These are phyloP conservation scores for Amaranthus palmeri DNA, from an alignment of 148 eudicot genomes.

Conservation along the genomic window DNA sequence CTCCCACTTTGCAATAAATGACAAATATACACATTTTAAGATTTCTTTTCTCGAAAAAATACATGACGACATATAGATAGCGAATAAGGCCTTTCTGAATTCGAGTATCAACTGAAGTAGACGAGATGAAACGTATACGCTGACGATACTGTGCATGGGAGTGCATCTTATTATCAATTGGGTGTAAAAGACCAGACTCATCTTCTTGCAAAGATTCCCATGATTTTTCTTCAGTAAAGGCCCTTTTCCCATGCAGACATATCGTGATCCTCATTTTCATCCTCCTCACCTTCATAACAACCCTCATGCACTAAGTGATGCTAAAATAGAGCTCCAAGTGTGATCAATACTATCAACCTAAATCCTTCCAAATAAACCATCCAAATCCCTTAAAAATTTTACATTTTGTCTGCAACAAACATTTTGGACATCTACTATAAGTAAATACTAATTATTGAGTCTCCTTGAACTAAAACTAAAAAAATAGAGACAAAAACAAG, in stretches of 20 bases:
- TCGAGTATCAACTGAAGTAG: conserved; percentile 52
- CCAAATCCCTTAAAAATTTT: too few species aligned
- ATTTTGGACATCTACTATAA: too few species aligned
- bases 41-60: conserved; percentile 65
- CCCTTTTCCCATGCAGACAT: conserved; percentile 85
- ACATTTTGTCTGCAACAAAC: too few species aligned
- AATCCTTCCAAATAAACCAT: too few species aligned
- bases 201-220: conserved; percentile 94
- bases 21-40: conserved; percentile 3
- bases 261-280: conserved; percentile 44
- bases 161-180: conserved; percentile 62
- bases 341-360: too few species aligned
- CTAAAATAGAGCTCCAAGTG: too few species aligned
- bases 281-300: conserved; percentile 57
- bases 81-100: conserved; percentile 94
- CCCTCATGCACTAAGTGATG: neutral
- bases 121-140: conserved; percentile 56
- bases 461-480: too few species aligned
- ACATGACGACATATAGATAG: conserved; percentile 64
- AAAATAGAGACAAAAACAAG: too few species aligned
- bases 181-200: conserved; percentile 81
- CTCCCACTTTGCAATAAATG: neutral
- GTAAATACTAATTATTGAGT: too few species aligned
- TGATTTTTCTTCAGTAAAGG: conserved; percentile 78
- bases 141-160: conserved; percentile 81